Conservation (phyloP, 495 filamentous ascomycete species). For the Pseudoneurospora amorphoporcata region DNA sequence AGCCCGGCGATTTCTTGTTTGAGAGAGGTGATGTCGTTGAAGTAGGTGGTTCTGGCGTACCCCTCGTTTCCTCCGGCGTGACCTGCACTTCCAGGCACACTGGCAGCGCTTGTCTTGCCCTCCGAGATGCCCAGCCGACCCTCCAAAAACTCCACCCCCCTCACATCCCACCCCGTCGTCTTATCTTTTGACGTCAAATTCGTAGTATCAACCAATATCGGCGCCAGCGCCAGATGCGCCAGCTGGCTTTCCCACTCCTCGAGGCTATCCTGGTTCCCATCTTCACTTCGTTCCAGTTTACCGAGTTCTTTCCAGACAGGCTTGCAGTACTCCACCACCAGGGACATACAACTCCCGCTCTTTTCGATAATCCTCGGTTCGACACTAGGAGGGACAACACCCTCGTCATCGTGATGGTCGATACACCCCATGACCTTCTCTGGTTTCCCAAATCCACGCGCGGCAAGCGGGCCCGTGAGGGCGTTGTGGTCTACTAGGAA, state of each 20-base stretch:
- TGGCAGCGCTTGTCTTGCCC: neutral
- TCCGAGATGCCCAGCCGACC: conserved; percentile 14
- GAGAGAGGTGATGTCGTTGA: conserved; percentile 48
- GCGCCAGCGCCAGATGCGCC: conserved; percentile 66
- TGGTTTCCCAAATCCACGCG: conserved; percentile 22
- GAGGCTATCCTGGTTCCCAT: neutral
- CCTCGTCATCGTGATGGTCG: conserved; percentile 87
- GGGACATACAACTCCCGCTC: conserved; percentile 69
- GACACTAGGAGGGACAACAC: conserved; percentile 38
- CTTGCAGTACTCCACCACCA: conserved; percentile 56
- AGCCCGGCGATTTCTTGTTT: conserved; percentile 64
- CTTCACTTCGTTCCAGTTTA: conserved; percentile 3
- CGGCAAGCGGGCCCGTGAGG: conserved; percentile 44
- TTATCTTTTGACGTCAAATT: conserved; percentile 63
- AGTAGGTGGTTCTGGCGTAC: conserved; percentile 54
- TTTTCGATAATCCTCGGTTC: conserved; percentile 56
- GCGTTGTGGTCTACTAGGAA: conserved; percentile 88
- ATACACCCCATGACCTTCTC: conserved; percentile 59
- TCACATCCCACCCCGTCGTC: conserved; percentile 58
- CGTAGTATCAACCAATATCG: conserved; percentile 75
- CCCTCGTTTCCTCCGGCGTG: neutral
- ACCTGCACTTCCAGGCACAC: neutral
- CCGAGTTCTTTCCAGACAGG: conserved; percentile 40
- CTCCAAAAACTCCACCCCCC: conserved; percentile 56
- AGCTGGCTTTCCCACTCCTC: conserved; percentile 36